Evolutionary conservation across 2,329 filamentous ascomycete species (phyloP).

Genomic region (Talaromyces albobiverticillius): DNA sequence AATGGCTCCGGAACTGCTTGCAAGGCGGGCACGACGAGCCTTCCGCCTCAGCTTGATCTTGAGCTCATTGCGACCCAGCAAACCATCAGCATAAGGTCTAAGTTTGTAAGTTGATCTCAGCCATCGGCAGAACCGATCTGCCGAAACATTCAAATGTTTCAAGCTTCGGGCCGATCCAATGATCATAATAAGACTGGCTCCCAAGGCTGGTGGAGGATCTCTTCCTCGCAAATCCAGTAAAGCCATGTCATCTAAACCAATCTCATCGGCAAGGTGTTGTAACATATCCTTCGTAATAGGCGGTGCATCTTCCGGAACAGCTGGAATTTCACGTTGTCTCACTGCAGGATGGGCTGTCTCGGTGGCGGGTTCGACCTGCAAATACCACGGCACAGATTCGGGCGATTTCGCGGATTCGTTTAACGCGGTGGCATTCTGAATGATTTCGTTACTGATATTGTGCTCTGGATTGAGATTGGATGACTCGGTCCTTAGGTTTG

Average conservation of each 20-base stretch:
- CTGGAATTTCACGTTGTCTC: constrained; percentile 57
- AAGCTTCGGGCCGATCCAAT: constrained; percentile 88
- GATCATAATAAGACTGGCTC: constrained; percentile 86
- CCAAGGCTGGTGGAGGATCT: constrained; percentile 82
- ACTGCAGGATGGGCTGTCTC: constrained; percentile 43
- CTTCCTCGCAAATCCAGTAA: constrained; percentile 80
- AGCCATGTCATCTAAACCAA: constrained; percentile 78
- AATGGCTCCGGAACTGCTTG: constrained; percentile 66
- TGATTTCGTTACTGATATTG: not conserved
- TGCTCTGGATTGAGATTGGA: constrained; percentile 6
- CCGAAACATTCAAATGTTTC: constrained; percentile 87
- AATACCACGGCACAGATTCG: constrained; percentile 71
- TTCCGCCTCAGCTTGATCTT: constrained; percentile 82
- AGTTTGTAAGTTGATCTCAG: constrained; percentile 70
- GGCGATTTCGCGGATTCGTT: constrained; percentile 6
- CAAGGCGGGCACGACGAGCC: constrained; percentile 74
- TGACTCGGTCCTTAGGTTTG: constrained; percentile 23
- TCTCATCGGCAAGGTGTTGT: constrained; percentile 74
- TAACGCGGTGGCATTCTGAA: not conserved
- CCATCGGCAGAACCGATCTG: constrained; percentile 86
- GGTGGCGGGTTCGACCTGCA: constrained; percentile 58
- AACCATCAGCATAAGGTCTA: constrained; percentile 75
- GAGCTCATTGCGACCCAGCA: constrained; percentile 85
- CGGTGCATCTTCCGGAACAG: constrained; percentile 67
- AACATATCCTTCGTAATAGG: constrained; percentile 69